Evolutionary conservation across 345 rosid genomes (phyloP).

Genomic region (Cardamine chenopodiifolia): DNA sequence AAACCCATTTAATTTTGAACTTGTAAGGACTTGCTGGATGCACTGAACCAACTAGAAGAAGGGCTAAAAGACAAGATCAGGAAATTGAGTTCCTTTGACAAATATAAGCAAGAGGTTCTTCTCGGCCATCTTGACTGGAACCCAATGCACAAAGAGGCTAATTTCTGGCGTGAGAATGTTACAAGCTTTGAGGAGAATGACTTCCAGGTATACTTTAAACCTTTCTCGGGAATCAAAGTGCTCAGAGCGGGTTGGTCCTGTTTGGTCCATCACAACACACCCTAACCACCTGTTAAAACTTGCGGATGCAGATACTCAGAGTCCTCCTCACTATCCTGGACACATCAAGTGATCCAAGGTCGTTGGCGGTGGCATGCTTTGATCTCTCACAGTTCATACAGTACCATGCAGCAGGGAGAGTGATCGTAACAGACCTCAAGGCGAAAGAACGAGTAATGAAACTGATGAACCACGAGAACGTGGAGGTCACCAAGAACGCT

Average conservation of each 20-base stretch:
- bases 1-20: background rate
- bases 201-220: slow-evolving; percentile 68
- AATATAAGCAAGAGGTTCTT: slow-evolving; percentile 95
- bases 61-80: slow-evolving; percentile 78
- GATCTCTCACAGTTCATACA: slow-evolving; percentile 97
- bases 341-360: slow-evolving; percentile 82
- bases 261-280: background rate
- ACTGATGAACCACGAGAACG: slow-evolving; percentile 81
- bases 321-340: slow-evolving; percentile 91
- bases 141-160: slow-evolving; percentile 92
- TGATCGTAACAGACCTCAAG: slow-evolving; percentile 82
- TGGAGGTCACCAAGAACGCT: slow-evolving; percentile 78
- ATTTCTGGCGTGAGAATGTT: slow-evolving; percentile 94
- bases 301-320: slow-evolving; percentile 72
- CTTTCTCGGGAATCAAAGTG: background rate
- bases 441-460: slow-evolving; percentile 93
- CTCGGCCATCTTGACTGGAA: slow-evolving; percentile 98
- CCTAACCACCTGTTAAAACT: slow-evolving; percentile 3
- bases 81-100: slow-evolving; percentile 91
- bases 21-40: slow-evolving; percentile 79
- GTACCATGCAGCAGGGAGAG: slow-evolving; percentile 86
- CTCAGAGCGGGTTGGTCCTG: background rate
- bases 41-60: slow-evolving; percentile 80
- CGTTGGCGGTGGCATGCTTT: slow-evolving; percentile 88
- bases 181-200: slow-evolving; percentile 84